Conservation (phyloP, 352 stramenopile genomes). For the Blastocystis sp. region DNA sequence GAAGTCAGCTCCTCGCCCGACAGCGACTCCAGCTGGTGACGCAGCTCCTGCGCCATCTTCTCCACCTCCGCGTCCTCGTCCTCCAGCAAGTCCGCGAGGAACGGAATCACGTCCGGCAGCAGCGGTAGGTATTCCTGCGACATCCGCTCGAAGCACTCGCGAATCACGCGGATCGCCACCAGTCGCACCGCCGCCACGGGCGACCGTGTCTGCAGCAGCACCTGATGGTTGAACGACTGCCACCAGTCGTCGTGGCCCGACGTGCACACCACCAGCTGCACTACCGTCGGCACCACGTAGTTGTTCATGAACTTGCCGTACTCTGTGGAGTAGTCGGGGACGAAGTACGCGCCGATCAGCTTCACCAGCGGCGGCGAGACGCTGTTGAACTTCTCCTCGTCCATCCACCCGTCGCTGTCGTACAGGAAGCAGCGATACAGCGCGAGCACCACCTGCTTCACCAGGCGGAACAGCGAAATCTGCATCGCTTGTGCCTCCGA, state of each 20-base stretch:
- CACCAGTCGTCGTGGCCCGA: slow-evolving; percentile 54
- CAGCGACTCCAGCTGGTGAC: slow-evolving; percentile 45
- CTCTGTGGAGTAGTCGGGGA: slow-evolving; percentile 27
- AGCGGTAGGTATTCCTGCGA: slow-evolving; percentile 55
- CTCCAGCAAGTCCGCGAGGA: slow-evolving; percentile 55
- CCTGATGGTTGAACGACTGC: slow-evolving; percentile 41
- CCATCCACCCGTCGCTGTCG: slow-evolving; percentile 35
- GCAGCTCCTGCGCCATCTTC: slow-evolving; percentile 40
- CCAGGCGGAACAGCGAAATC: neutral
- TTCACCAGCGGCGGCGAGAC: neutral
- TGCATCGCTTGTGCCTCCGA: neutral
- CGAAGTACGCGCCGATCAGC: slow-evolving; percentile 40
- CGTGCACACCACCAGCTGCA: slow-evolving; percentile 45
- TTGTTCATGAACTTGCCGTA: slow-evolving; percentile 19
- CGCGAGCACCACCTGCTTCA: slow-evolving; percentile 23
- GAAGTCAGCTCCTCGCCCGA: slow-evolving; percentile 38
- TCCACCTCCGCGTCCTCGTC: slow-evolving; percentile 53
- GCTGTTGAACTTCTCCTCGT: slow-evolving; percentile 38
- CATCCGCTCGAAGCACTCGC: slow-evolving; percentile 51
- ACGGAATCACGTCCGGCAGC: slow-evolving; percentile 50
- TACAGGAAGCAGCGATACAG: slow-evolving; percentile 45
- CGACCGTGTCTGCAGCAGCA: slow-evolving; percentile 43
- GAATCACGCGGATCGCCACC: slow-evolving; percentile 41
- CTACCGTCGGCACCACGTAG: slow-evolving; percentile 21
- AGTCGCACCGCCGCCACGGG: slow-evolving; percentile 35